Base-by-base conservation (phyloP, 352 stramenopile species). In the Globisporangium abappressorium region DNA sequence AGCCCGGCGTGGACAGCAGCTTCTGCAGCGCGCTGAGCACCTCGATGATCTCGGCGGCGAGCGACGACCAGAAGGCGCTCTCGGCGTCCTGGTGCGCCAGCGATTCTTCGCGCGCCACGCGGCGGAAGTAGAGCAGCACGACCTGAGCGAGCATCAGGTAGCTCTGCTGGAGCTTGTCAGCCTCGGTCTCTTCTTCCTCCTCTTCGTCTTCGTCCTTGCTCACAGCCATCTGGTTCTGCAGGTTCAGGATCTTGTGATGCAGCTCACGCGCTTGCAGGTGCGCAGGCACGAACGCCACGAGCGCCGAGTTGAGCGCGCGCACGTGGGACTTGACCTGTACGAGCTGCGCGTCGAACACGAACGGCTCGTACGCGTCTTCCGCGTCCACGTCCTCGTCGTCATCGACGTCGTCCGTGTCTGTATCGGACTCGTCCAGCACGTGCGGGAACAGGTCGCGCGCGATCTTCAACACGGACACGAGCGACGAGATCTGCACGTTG, bases 71-170 rank as follows among this genome's bases (percentile, higher is more conserved):
- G 58, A 91, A 93, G 49, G 49, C 53, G 4, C 77, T 78, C 57
- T 60, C 69, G 2, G 60, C 62, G 59, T 83, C 73, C 15, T 87
- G 78, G n/a, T 87, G 76, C 46, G 14, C 22, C 14, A 79, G 54
- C n/a, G 83, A 79, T 62, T 92, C 80, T 55, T 95, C 78, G 12
- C 71, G 80, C n/a, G 83, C 79, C 22, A 94, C 82, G 20, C 84
- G 86, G 43, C 85, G 84, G 67, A 94, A 93, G 79, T 93, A 94
- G 33, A 96, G 64, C 24, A 96, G 73, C 41, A 93, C 82, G 2
- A 87, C 73, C 53, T 96, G 86, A 15, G 87, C 84, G 18, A 96
- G 77, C 72, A 93, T 76, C 54, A 96, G 62, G 55, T 95, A 96
- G 46, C 83, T 80, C 59, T 91, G 81, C 68, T 96, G 85, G 59